Percentiles rank a stretch among this genome's conserved stretches.
Evolutionary conservation across 140 eudicot genomes (phyloP).

Genomic region (Oenanthe javanica): DNA sequence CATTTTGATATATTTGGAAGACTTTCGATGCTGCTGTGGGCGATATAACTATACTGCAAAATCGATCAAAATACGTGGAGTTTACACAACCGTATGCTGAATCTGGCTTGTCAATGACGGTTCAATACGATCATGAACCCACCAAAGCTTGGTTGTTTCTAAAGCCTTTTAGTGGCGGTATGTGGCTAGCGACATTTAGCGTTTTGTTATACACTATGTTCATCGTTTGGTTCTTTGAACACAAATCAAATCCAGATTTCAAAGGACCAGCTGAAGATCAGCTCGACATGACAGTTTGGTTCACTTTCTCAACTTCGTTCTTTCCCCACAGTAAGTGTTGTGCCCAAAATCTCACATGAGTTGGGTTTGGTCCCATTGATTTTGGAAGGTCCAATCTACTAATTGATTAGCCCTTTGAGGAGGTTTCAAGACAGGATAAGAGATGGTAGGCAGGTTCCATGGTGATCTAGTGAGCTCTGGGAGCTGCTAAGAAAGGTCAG

Average conservation of each 20-base stretch:
- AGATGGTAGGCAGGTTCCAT: too few species aligned
- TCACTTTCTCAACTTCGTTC: conserved; percentile 56
- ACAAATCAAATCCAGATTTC: conserved; percentile 42
- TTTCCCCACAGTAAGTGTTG: conserved; percentile 29
- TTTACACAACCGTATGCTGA: conserved; percentile 51
- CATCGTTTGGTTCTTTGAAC: conserved; percentile 56
- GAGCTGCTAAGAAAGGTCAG: too few species aligned
- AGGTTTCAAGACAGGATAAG: too few species aligned
- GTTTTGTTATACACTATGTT: conserved; percentile 33
- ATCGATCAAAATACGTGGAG: conserved; percentile 38
- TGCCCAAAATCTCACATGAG: conserved; percentile 10
- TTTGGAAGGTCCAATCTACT: too few species aligned
- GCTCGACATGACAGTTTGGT: conserved; percentile 49
- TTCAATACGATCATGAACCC: too few species aligned
- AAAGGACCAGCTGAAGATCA: conserved; percentile 46
- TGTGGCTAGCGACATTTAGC: too few species aligned
- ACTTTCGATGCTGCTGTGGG: conserved; percentile 43
- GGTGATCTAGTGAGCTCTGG: too few species aligned
- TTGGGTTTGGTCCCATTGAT: too few species aligned
- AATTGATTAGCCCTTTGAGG: too few species aligned
- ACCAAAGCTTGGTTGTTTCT: too few species aligned
- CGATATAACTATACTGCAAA: conserved; percentile 40
- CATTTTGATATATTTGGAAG: conserved; percentile 13
- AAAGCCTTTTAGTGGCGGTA: background rate
- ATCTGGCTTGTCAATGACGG: conserved; percentile 26